Base-by-base conservation (phyloP, 2,329 filamentous ascomycete species). In the Arthrobotrys sphaeroides region DNA sequence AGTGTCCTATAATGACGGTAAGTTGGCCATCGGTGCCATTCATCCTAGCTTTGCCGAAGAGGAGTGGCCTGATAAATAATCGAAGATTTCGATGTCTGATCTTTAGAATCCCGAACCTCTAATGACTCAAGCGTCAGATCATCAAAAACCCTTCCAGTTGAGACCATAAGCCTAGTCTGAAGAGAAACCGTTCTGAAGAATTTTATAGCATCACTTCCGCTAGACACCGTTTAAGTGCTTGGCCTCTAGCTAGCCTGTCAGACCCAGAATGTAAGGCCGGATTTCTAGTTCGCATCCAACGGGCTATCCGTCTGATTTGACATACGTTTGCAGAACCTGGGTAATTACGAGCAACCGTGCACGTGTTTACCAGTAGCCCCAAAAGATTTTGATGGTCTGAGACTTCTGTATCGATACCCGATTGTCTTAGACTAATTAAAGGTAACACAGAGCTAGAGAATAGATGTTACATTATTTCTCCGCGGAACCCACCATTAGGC, bases 371-470 rank as follows among this genome's bases (percentile, higher is more conserved):
- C 5, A 33, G 10, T 33, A n/a, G n/a, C 20, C 20, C n/a, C 13
- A 20, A 53, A 33, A 16, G 26, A 5, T 53, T 51, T 31, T 53
- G 26, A 53, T 20, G 51, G 24, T n/a, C 16, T 55, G 10, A 24
- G 16, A 36, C 16, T 2, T 55, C 51, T 4, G 18, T 18, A 55
- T 53, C 31, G 28, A 55, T 24, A 24, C 12, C 16, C 28, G 9
- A 55, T 38, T 61, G 55, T 55, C 45, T 62, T 36, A 18, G 40
- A 18, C 31, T 36, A 61, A 43, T 55, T 61, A 61, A 43, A 62
- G 33, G 45, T 55, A 59, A 55, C 31, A 61, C 36, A 38, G 36
- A 28, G 20, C 43, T 51, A 28, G 33, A 61, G 38, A n/a, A 13
- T 61, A 61, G 18, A 45, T n/a, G 18, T 43, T 26, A 28, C n/a